Percentiles rank a stretch among this genome's conserved stretches.
Evolutionary conservation across 768 basidiomycete species (phyloP).

Genomic region (Stropharia rugosoannulata): DNA sequence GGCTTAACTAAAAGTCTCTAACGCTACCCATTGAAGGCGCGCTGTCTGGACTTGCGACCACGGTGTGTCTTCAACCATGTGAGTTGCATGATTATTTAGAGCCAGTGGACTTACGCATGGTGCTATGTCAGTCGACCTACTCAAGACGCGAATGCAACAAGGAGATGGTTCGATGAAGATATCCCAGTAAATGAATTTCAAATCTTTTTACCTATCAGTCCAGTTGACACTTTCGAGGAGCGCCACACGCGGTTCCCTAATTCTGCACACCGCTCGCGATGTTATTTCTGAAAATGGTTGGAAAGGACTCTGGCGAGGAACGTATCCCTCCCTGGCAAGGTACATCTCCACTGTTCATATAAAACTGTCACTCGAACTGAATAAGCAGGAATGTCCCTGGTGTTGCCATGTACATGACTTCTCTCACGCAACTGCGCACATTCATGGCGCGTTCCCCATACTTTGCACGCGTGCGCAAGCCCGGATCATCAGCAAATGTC

Average conservation of each 20-base stretch:
- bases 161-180: constrained; percentile 47
- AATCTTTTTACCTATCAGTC: not conserved
- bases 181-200: constrained; percentile 32
- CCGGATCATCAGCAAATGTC: constrained; percentile 17
- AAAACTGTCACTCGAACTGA: not conserved
- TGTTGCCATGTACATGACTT: constrained; percentile 89
- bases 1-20: not conserved
- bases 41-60: constrained; percentile 75
- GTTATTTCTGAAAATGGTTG: constrained; percentile 67
- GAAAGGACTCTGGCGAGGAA: constrained; percentile 85
- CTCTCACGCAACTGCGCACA: constrained; percentile 78
- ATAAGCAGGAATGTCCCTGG: constrained; percentile 82
- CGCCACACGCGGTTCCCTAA: constrained; percentile 33
- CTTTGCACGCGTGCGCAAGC: constrained; percentile 47
- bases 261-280: constrained; percentile 50
- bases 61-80: constrained; percentile 78
- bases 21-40: constrained; percentile 50
- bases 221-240: not conserved
- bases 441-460: constrained; percentile 70
- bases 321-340: constrained; percentile 77
- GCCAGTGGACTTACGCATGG: not conserved
- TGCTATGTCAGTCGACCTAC: constrained; percentile 64
- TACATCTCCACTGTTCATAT: constrained; percentile 20
- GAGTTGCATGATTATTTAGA: constrained; percentile 19
- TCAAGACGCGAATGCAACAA: constrained; percentile 93